phyloP scores from a whole-genome alignment of 805 yeast species.

The Blastobotrys peoriensis region DNA sequence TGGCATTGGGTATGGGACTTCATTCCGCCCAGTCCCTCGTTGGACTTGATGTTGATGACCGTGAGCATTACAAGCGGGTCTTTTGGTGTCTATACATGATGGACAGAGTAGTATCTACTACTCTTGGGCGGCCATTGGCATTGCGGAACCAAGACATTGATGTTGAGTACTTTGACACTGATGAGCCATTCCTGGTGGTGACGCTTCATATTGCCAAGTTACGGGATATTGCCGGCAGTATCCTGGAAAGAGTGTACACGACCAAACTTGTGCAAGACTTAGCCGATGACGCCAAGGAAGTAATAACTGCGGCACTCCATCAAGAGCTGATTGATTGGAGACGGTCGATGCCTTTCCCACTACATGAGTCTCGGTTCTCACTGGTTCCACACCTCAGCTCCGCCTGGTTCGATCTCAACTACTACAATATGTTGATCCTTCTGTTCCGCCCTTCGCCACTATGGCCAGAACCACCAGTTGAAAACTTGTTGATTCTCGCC shows the following conservation, averaged over 20 bases:
- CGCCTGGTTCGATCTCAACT: conserved; percentile 20
- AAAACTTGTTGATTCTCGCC: conserved; percentile 11
- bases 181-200: conserved; percentile 10
- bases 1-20: conserved; percentile 41
- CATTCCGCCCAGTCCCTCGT: conserved; percentile 30
- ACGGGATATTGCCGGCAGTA: conserved; percentile 42
- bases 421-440: conserved; percentile 16
- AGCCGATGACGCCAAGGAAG: conserved; percentile 25
- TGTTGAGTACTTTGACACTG: conserved; percentile 27
- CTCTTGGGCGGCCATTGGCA: conserved; percentile 45
- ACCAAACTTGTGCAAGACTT: conserved; percentile 4
- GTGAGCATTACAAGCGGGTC: conserved; percentile 22
- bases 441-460: conserved; percentile 20
- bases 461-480: conserved; percentile 16
- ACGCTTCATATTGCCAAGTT: conserved; percentile 34
- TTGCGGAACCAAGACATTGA: conserved; percentile 47
- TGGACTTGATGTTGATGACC: conserved; percentile 14
- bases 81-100: conserved; percentile 25
- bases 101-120: conserved; percentile 39
- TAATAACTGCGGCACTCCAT: conserved; percentile 32
- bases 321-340: conserved; percentile 25
- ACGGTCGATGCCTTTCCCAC: conserved; percentile 17
- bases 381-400: conserved; percentile 18
- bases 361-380: conserved; percentile 15
- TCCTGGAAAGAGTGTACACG: conserved; percentile 42